Evolutionary conservation across 179 eudicot species (phyloP), one percentile per base, ranked within the genome.

Genomic region (Silene noctiflora): DNA sequence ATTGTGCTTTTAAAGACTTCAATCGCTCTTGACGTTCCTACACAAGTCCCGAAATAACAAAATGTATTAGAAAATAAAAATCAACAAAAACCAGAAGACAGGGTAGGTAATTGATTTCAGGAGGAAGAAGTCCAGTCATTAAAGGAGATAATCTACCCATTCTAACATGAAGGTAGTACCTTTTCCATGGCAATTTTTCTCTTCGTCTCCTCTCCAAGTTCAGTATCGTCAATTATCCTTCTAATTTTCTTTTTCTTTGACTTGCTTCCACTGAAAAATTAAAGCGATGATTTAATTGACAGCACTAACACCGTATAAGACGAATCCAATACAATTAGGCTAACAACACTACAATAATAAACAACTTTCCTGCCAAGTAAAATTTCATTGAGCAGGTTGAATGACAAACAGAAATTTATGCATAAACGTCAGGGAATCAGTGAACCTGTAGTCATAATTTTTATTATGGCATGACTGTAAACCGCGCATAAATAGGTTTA

Each of bases 1-100:
- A 83, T 80, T 89, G 91, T 14, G 96, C 97, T 74, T 88, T 91
- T 82, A 93, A 79, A 67, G 93, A 96, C 79, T 91, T 94, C 68
- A 96, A 91, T 59, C 94, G 96, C 70, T 93, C 97, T 84, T 93
- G 99, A 48, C 99, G 99, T 84, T 91, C 96, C 99, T 96, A 75
- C 67, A 78, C 44, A 81, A 12, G 48, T 64, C 16, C 25, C 21
- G 31, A 69, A 81, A 42, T 69, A n/a, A 80, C 24, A n/a, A 55
- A 81, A 53, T 24, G 51, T 21, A 19, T 21, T 48, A 51, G 59
- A 20, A 13, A 55, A 17, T 44, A 10, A 24, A 46, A 27, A 14
- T 24, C 4, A 66, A 25, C 13, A 71, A 59, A 9, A 22, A 22
- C 58, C 25, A 59, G 53, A 60, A 55, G n/a, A n/a, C 59, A 74